Evolutionary conservation across 768 basidiomycete species (phyloP).

Genomic region (Suillus weaverae): DNA sequence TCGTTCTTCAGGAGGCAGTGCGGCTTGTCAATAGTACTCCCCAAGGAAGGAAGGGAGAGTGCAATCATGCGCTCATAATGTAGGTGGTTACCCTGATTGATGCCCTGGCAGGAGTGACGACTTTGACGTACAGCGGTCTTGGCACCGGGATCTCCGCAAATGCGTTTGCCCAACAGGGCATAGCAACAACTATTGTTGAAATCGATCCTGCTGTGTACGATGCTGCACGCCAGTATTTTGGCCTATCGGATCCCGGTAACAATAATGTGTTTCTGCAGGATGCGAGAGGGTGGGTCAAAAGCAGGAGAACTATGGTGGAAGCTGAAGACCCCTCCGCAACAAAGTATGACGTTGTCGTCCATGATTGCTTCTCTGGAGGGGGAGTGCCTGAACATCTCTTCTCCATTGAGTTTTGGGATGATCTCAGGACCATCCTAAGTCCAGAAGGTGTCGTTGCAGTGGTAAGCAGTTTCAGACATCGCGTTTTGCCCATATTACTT

Average conservation of each 20-base stretch:
- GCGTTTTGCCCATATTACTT: neutral
- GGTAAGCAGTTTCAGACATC: conserved; percentile 44
- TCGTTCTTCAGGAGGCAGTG: conserved; percentile 84
- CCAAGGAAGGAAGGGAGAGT: conserved; percentile 34
- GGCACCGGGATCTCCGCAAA: conserved; percentile 83
- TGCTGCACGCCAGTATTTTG: conserved; percentile 79
- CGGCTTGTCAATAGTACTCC: conserved; percentile 61
- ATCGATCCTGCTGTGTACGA: conserved; percentile 90
- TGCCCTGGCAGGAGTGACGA: conserved; percentile 12
- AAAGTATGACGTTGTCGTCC: conserved; percentile 71
- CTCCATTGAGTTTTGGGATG: conserved; percentile 80
- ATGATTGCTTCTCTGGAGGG: conserved; percentile 95
- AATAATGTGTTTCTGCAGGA: conserved; percentile 73
- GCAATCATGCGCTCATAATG: conserved; percentile 71
- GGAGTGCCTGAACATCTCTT: conserved; percentile 86
- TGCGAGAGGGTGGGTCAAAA: conserved; percentile 66
- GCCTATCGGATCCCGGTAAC: conserved; percentile 62
- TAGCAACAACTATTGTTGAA: conserved; percentile 84
- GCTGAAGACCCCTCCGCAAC: conserved; percentile 6
- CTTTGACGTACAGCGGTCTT: conserved; percentile 62
- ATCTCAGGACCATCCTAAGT: conserved; percentile 61
- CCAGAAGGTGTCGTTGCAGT: conserved; percentile 78
- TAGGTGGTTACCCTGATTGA: conserved; percentile 34
- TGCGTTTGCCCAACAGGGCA: conserved; percentile 65
- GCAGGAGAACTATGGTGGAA: conserved; percentile 37